Conservation (phyloP, 208 protist species). For the Wallacemonas sp. region DNA sequence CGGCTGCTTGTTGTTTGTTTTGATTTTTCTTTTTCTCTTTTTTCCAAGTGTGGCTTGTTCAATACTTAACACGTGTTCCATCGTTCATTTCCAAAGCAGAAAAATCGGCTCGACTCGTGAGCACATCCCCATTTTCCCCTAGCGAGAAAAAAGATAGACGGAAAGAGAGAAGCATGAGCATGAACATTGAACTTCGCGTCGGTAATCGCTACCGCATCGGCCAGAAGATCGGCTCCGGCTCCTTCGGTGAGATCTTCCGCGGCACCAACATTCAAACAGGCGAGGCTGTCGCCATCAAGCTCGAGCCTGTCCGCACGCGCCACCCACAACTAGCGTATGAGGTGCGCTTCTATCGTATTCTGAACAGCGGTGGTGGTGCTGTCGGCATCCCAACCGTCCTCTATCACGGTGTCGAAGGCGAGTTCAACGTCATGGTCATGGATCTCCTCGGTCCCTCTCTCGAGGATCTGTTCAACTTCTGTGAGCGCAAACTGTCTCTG, state of each 20-base stretch:
- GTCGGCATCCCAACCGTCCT: conserved; percentile 90
- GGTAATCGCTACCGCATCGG: conserved; percentile 96
- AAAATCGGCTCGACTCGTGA: too few relatives aligned
- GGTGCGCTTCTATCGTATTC: conserved; percentile 86
- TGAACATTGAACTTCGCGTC: conserved; percentile 93
- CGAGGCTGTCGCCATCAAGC: conserved; percentile 92
- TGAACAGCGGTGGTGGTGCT: conserved; percentile 76
- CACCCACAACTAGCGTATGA: conserved; percentile 94
- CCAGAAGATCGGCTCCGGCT: conserved; percentile 97
- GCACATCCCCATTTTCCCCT: too few relatives aligned
- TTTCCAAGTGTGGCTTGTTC: too few relatives aligned
- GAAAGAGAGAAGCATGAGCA: conserved; percentile 18
- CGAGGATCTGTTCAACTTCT: conserved; percentile 93
- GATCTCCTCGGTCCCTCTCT: conserved; percentile 92
- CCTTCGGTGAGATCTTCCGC: conserved; percentile 93
- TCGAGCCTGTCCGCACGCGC: conserved; percentile 88
- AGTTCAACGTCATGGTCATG: conserved; percentile 95
- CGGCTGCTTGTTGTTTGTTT: too few relatives aligned
- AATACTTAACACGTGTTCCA: too few relatives aligned
- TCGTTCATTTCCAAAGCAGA: too few relatives aligned
- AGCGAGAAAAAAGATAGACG: too few relatives aligned
- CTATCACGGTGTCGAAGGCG: conserved; percentile 90
- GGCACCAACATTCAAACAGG: conserved; percentile 90
- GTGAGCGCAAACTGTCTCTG: conserved; percentile 81
- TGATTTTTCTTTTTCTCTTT: too few relatives aligned